Evolutionary conservation across 208 protist species (phyloP), one percentile per base, ranked within the genome.

Genomic region (Crithidia thermophila): DNA sequence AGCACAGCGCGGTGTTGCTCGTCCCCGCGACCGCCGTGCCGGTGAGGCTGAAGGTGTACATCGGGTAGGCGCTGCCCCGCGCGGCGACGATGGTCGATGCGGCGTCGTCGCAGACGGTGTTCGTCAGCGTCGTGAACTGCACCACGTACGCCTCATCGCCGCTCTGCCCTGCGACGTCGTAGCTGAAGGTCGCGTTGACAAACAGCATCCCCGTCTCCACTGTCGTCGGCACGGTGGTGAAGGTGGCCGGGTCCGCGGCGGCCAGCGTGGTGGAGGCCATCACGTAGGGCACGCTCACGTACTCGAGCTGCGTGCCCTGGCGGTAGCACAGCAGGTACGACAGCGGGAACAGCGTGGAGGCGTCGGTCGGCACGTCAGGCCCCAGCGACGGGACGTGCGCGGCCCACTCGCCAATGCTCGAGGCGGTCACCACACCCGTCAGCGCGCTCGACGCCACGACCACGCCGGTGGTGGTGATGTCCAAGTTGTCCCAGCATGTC

Each of bases 361-460:
- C 42, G 42, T 39, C 23, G 4, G 66, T 25, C 7, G 84, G 77
- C 11, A 82, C 78, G 59, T 77, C 65, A 14, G 92, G 92, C 18
- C 92, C 92, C 7, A 97, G 63, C 1, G 89, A 95, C 6, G 92
- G 92, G 4, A 97, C 81, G 67, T 93, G 87, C 18, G 71, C 82
- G 1, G 39, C 47, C 89, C 88, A 93, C 45, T 64, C 42, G 20
- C 68, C 77, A 4, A 77, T 34, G 4, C 60, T 28, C 11, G 23
- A 27, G 25, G 59, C 20, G 30, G 62, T 49, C 55, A 57, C 14
- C 9, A 81, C 50, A 46, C 27, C 30, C n/a, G 65, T 59, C 20
- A 88, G 58, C 16, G 37, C 28, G 45, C 73, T 75, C 13, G 80
- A 60, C 23, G 1, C 18, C 5, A 88, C 67, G 14, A 92, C 69